Percentiles rank a stretch among this genome's conserved stretches.
These are phyloP conservation scores for Plasmodium ovale DNA, from an alignment of 169 alveolate species.

Conservation along the genomic window DNA sequence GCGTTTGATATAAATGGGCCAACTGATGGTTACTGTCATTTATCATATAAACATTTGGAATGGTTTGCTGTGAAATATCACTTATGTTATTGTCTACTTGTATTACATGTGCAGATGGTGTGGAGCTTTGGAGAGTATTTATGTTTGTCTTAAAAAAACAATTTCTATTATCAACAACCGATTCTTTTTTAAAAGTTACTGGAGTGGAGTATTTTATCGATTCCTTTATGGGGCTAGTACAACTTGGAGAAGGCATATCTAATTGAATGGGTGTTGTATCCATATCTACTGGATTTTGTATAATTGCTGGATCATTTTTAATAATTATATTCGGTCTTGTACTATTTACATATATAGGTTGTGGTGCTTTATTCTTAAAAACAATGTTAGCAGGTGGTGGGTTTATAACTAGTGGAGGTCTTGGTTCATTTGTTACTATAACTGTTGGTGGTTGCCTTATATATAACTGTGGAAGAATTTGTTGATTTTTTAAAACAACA, in stretches of 20 bases:
- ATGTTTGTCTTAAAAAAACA: constrained; percentile 2
- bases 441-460: constrained; percentile 87
- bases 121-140: not conserved
- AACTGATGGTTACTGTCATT: constrained; percentile 12
- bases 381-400: constrained; percentile 88
- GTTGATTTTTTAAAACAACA: constrained; percentile 83
- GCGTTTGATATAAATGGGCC: constrained; percentile 5
- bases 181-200: constrained; percentile 25
- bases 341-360: constrained; percentile 85
- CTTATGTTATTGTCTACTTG: constrained; percentile 28
- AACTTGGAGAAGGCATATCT: constrained; percentile 54
- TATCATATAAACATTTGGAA: constrained; percentile 50
- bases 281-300: constrained; percentile 73
- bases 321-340: constrained; percentile 85
- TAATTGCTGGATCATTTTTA: constrained; percentile 78
- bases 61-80: constrained; percentile 3
- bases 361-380: constrained; percentile 86
- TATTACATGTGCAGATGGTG: constrained; percentile 24
- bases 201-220: constrained; percentile 38
- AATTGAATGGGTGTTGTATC: constrained; percentile 77
- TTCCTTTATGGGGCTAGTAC: constrained; percentile 49
- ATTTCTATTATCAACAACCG: constrained; percentile 15
- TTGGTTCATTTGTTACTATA: constrained; percentile 82
- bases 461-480: constrained; percentile 82
- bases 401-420: constrained; percentile 86